Percentiles rank a stretch among this genome's conserved stretches.
Conservation (phyloP, 345 rosid species). For the Fremontodendron californicum region DNA sequence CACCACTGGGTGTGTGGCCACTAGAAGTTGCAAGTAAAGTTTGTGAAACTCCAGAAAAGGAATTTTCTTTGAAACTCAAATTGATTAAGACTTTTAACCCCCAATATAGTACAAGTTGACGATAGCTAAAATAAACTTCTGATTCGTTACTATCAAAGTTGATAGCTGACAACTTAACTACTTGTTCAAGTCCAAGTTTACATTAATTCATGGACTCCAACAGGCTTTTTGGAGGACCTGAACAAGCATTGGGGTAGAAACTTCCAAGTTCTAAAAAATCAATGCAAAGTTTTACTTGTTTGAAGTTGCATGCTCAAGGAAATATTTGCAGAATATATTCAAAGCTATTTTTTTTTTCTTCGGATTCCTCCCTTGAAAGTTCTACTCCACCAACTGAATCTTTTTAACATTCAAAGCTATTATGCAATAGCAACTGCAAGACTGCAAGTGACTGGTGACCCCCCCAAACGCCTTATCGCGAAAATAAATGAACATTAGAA, state of each 20-base stretch:
- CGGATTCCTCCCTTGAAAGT: not conserved
- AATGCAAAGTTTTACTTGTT: not conserved
- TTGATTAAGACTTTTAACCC: not conserved
- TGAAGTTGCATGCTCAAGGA: not conserved
- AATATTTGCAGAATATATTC: not conserved
- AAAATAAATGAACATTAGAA: not conserved
- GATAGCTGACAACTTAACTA: not conserved
- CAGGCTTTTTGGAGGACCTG: not conserved
- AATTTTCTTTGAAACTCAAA: not conserved
- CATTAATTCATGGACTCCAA: not conserved
- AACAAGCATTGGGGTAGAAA: not conserved
- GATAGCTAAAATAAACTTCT: not conserved
- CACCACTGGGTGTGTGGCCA: no score
- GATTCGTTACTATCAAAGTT: not conserved
- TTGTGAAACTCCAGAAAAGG: not conserved
- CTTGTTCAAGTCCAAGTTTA: not conserved
- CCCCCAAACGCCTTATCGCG: not conserved
- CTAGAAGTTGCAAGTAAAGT: not conserved
- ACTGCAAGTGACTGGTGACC: not conserved
- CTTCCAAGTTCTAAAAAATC: not conserved
- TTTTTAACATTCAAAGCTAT: not conserved
- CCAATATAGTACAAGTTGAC: not conserved
- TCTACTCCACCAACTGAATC: not conserved
- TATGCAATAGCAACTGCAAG: not conserved
- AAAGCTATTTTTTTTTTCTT: not conserved